A percentile compares a stretch with the other conserved stretches of the same genome.
These are phyloP conservation scores for Pholiota conissans DNA, from an alignment of 768 basidiomycete genomes.

Conservation along the genomic window DNA sequence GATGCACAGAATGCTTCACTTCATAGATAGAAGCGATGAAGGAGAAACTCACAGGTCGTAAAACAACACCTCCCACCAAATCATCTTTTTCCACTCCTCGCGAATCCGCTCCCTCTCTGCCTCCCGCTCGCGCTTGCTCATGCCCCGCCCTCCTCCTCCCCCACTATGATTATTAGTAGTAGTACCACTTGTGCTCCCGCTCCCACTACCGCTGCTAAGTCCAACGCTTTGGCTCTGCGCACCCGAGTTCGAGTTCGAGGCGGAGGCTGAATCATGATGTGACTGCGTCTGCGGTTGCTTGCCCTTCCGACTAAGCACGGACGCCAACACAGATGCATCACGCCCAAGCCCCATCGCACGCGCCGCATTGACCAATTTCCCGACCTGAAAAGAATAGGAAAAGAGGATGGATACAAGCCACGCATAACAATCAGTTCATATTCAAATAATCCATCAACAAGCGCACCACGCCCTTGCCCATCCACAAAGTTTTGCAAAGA, in stretches of 20 bases:
- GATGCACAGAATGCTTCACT: background rate
- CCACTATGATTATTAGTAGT: too few relatives aligned
- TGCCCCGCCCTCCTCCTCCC: background rate
- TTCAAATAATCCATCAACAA: background rate
- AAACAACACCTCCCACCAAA: slow-evolving; percentile 82
- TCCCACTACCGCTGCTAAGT: too few relatives aligned
- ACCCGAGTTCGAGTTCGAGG: too few relatives aligned
- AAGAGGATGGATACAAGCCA: too few relatives aligned
- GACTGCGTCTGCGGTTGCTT: background rate
- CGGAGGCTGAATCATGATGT: too few relatives aligned
- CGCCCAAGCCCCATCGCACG: slow-evolving; percentile 60
- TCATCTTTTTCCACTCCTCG: slow-evolving; percentile 34
- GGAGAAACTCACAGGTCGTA: slow-evolving; percentile 68
- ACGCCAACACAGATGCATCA: slow-evolving; percentile 30
- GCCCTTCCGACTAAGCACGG: slow-evolving; percentile 1
- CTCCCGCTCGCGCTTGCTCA: slow-evolving; percentile 12
- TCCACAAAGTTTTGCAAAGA: background rate
- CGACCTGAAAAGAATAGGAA: slow-evolving; percentile 40
- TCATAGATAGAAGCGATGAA: slow-evolving; percentile 4
- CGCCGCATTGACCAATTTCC: slow-evolving; percentile 69
- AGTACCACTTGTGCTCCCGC: too few relatives aligned
- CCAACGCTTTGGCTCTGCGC: too few relatives aligned
- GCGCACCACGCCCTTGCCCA: background rate
- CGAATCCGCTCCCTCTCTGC: slow-evolving; percentile 10
- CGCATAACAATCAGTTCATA: background rate